Base-by-base conservation (phyloP, 495 filamentous ascomycete genomes). In the Hypoxylon cercidicola region DNA sequence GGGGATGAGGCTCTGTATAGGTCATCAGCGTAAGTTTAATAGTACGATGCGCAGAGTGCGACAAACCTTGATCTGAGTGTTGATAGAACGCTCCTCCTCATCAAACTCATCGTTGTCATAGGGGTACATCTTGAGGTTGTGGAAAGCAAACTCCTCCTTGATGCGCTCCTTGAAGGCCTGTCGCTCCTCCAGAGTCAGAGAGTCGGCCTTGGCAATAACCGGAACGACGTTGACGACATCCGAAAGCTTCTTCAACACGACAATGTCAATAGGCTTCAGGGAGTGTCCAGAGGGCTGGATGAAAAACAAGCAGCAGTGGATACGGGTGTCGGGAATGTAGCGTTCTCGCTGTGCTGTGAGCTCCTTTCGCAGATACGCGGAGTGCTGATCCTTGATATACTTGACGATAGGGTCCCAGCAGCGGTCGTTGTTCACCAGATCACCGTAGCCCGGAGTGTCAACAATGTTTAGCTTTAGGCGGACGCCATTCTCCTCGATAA, bases 311-410 rank as follows among this genome's bases (percentile, higher is more conserved):
- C 95, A 99, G 88, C 95, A 98, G 85, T 99, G 95, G 69, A 99
- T 97, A 61, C 95, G 90, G 67, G 95, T 98, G 78, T 99, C 95
- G 81, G 97, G 93, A 68, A 99, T 97, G 76, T 99, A 98, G 67
- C 95, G 91, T 78, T 99, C 95, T 78, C 95, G 91, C 84, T 99
- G 96, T 66, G 95, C 95, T n/a, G 95, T 98, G 68, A 99, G 93
- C 75, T 99, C 95, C 84, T 99, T 99, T 77, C 96, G 90, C 48
- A 99, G 91, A 81, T 97, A 99, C 70, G 96, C 93, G n/a, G 92
- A 96, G 84, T 99, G 96, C 82, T 99, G 95, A 80, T 99, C 96
- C 85, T 99, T 99, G 85, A 99, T 99, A 81, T 99, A 99, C 82
- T 98, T 98, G 82, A 99, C 93, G 75, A 99, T 99, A 49, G 96